Evolutionary conservation across 441 rosid genomes (phyloP), one percentile per base, ranked within the genome.

Genomic region (Populus hybrid): DNA sequence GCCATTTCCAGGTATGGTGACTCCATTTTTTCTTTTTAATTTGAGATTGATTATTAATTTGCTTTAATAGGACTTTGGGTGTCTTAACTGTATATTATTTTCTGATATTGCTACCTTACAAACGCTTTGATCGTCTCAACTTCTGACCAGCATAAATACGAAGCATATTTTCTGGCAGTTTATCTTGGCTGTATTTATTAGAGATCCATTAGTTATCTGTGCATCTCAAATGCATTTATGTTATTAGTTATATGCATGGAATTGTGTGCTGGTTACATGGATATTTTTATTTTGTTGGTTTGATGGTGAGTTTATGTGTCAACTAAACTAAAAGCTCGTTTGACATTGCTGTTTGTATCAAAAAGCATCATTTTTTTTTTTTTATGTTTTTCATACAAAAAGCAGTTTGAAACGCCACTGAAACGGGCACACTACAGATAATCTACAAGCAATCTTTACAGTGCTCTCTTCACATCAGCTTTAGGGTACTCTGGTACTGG

Each of bases 1-100:
- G 74, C 72, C 79, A 79, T 65, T 70, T 70, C 70, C 53, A 24
- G 36, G 71, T 80, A 66, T 46, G 32, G 67, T 26, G 69, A 50
- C 70, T 57, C 23, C 67, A 23, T 74, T 69, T 30, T 80, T 5
- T 61, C 12, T 50, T 24, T 32, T 61, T 10, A 34, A 32, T 73
- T 18, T 57, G 23, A 69, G 32, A 36, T 53, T 57, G 53, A 26
- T 28, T 36, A 21, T 32, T 8, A 70, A 76, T 59, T 24, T 75
- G 32, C 40, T 70, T 36, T 36, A 64, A 38, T 23, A n/a, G 70
- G 42, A 3, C 23, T 73, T 68, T 21, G 12, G 16, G 8, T 6
- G 61, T 23, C 26, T 32, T 21, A 36, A 36, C 66, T 16, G 50
- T 53, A 63, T 53, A 53, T 53, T 16, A 5, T 53, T 53, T 53